A percentile compares a stretch with the other conserved stretches of the same genome.
phyloP scores from a whole-genome alignment of 495 filamentous ascomycete genomes.

The Tuber magnatum region DNA sequence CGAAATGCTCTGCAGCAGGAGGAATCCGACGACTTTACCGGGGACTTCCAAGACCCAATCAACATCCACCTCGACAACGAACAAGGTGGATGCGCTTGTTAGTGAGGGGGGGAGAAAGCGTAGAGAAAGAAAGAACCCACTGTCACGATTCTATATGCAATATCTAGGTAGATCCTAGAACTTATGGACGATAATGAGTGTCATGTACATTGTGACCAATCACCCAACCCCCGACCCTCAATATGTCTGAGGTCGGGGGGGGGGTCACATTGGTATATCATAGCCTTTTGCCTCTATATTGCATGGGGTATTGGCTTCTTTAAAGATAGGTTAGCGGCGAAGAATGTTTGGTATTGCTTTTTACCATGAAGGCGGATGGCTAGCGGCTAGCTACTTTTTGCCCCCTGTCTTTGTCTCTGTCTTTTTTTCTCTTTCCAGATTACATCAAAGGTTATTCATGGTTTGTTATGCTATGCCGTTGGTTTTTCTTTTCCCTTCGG shows the following conservation, averaged over 20 bases:
- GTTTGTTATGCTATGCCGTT: not conserved
- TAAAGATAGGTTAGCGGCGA: not conserved
- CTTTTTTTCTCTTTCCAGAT: not conserved
- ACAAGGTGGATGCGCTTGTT: conserved; percentile 87
- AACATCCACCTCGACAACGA: conserved; percentile 92
- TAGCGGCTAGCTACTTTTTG: not conserved
- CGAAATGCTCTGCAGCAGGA: conserved; percentile 92
- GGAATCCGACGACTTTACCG: conserved; percentile 84
- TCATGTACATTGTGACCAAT: not conserved
- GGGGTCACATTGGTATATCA: not conserved
- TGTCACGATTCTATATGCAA: conserved; percentile 2
- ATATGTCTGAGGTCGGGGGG: not conserved
- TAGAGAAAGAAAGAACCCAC: conserved; percentile 15
- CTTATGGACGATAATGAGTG: not conserved
- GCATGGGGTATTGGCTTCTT: conserved; percentile 4
- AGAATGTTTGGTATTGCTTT: conserved; percentile 3
- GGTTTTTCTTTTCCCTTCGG: not conserved
- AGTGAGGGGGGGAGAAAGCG: conserved; percentile 23
- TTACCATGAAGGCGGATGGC: conserved; percentile 7
- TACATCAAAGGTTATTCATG: not conserved
- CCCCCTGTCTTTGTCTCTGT: not conserved
- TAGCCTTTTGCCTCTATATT: conserved; percentile 5
- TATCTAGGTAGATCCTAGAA: not conserved
- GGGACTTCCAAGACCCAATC: conserved; percentile 94
- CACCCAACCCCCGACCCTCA: not conserved